These are phyloP conservation scores for Plasmodium inui DNA, from an alignment of 169 alveolate genomes.

Conservation along the genomic window DNA sequence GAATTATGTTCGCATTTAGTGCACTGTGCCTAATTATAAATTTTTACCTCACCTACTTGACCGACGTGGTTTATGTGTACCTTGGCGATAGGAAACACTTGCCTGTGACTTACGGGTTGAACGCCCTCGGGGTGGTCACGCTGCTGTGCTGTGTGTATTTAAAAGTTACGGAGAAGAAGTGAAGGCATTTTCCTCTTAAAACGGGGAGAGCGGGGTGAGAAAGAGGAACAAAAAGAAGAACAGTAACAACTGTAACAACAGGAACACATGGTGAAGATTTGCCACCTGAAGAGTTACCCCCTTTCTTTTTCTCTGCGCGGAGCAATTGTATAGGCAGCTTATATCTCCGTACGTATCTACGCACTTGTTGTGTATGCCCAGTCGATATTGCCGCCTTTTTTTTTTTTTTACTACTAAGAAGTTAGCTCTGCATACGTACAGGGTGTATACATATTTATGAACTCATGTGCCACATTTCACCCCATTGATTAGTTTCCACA, in stretches of 20 bases:
- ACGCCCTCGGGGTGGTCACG: slow-evolving; percentile 35
- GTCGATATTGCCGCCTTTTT: background rate
- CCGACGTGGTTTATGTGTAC: slow-evolving; percentile 32
- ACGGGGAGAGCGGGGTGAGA: background rate
- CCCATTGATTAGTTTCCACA: background rate
- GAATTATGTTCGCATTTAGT: slow-evolving; percentile 67
- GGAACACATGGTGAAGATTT: background rate
- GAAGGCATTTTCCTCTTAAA: background rate
- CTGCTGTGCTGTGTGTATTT: slow-evolving; percentile 26
- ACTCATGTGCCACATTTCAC: background rate
- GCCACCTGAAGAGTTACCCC: background rate
- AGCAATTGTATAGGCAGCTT: background rate
- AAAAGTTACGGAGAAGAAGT: slow-evolving; percentile 46
- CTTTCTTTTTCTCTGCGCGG: background rate
- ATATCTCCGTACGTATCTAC: background rate
- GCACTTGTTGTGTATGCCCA: background rate
- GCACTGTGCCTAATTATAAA: slow-evolving; percentile 27
- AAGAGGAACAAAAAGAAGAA: too few relatives aligned
- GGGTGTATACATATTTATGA: background rate
- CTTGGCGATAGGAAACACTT: slow-evolving; percentile 23
- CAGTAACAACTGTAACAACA: background rate
- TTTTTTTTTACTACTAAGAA: background rate
- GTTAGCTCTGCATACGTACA: background rate
- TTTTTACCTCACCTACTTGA: slow-evolving; percentile 57
- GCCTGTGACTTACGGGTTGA: slow-evolving; percentile 46